Base-by-base conservation (phyloP, 345 rosid species). In the Eucalyptus camaldulensis region DNA sequence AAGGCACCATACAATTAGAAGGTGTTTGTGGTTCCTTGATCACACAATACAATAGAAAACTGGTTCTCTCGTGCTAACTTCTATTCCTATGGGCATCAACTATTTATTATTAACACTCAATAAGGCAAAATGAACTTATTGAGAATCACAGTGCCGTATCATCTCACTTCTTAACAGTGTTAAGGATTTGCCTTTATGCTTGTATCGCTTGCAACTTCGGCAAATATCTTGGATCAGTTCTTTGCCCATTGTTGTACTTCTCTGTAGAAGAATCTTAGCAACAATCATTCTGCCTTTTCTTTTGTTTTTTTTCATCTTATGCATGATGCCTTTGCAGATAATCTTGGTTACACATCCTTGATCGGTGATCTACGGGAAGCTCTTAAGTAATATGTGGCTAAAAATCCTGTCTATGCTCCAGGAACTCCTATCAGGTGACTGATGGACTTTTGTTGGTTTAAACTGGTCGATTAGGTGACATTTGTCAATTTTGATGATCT, bases 331-430 rank as follows among this genome's bases (percentile, higher is more conserved):
- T 80, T 65, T 90, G 91, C 92, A 97, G 99, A 91, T 98, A 87
- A 97, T 98, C 87, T 92, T 98, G 92, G 93, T 98, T 33, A 95
- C 99, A 76, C 96, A 98, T 94, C 99, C 99, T 85, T 93, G 94
- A 95, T 96, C 1, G 95, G 98, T 90, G 99, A 98, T 94, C 95
- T 96, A 87, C 93, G 96, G 15, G 98, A 97, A 87, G 89, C 98
- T 67, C 89, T 97, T 14, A 98, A 95, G 94, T 94, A 95, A 54
- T 95, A 96, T 76, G 98, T 98, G 85, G 95, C 93, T 33, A 95
- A 96, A 90, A 98, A 95, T 80, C 99, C 99, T 81, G 93, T 97
- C 86, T 98, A 97, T 86, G 47, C 90, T 76, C 98, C 99, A 27
- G 98, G 97, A 90, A 92, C 94, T 87, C 96, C 97, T 69, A 94